Conservation (phyloP, 192 early-diverging fungal genomes). For the Allomyces macrogynus region DNA sequence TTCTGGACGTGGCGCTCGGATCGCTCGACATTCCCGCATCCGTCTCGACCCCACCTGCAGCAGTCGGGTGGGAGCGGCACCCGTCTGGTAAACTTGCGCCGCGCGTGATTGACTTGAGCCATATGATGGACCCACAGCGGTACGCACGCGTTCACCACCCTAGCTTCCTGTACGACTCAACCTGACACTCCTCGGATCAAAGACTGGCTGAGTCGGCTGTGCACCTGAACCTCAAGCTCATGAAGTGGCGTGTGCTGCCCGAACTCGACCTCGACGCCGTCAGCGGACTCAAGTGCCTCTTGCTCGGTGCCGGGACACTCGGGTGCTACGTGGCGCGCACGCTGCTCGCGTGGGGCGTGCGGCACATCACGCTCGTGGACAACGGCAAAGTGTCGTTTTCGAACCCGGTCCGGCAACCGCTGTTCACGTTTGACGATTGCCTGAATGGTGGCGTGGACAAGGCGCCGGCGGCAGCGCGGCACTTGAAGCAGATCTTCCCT, state of each 20-base stretch:
- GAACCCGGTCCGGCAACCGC: constrained; percentile 86
- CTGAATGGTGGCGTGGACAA: constrained; percentile 70
- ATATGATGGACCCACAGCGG: constrained; percentile 68
- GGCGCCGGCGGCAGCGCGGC: constrained; percentile 63
- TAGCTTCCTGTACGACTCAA: no score
- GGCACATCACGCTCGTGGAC: constrained; percentile 86
- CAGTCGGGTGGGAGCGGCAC: constrained; percentile 89
- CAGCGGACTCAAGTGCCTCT: constrained; percentile 51
- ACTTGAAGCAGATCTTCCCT: constrained; percentile 56
- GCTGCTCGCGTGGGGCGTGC: constrained; percentile 81
- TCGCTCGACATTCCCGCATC: not conserved
- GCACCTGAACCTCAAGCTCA: constrained; percentile 84
- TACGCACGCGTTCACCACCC: constrained; percentile 6
- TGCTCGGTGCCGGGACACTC: constrained; percentile 85
- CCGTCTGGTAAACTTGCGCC: constrained; percentile 56
- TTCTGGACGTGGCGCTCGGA: constrained; percentile 9
- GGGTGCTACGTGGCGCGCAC: constrained; percentile 78
- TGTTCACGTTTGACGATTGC: constrained; percentile 79
- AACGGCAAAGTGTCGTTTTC: constrained; percentile 80
- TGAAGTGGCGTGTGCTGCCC: constrained; percentile 89
- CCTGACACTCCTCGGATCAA: not conserved
- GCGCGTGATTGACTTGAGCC: constrained; percentile 59
- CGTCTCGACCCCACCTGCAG: not conserved
- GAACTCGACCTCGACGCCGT: constrained; percentile 62
- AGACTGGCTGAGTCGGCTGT: constrained; percentile 76